A percentile compares a stretch with the other conserved stretches of the same genome.
phyloP scores from a whole-genome alignment of 306 rosid genomes.

The Gastrolobium villosum region DNA sequence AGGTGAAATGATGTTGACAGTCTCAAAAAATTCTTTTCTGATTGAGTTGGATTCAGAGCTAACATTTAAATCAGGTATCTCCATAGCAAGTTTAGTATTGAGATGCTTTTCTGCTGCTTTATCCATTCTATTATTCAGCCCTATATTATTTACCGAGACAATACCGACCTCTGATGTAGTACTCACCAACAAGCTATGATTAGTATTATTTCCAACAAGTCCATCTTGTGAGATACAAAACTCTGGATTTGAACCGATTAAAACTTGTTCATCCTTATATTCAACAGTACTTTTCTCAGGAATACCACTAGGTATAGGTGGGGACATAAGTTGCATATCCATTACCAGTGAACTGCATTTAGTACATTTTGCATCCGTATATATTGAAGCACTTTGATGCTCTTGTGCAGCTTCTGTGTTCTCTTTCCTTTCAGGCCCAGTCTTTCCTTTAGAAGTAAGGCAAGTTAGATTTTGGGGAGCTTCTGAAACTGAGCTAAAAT shows the following conservation, averaged over 20 bases:
- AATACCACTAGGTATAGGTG: constrained; percentile 30
- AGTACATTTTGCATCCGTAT: constrained; percentile 30
- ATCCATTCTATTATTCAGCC: constrained; percentile 46
- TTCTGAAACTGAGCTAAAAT: constrained; percentile 39
- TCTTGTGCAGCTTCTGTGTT: constrained; percentile 36
- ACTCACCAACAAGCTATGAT: neutral
- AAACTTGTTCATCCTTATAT: constrained; percentile 41
- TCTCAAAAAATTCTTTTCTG: constrained; percentile 48
- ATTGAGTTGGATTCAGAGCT: constrained; percentile 51
- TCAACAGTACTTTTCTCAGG: constrained; percentile 32
- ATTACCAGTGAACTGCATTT: constrained; percentile 58
- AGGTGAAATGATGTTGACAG: constrained; percentile 47
- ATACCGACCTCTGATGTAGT: constrained; percentile 38
- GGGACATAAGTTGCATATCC: constrained; percentile 50
- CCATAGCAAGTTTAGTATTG: constrained; percentile 38
- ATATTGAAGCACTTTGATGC: constrained; percentile 29
- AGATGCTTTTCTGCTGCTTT: constrained; percentile 44
- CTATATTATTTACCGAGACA: constrained; percentile 19
- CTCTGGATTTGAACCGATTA: constrained; percentile 43
- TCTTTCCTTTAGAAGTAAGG: constrained; percentile 54
- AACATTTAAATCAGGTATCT: constrained; percentile 82
- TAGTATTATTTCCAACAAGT: constrained; percentile 38
- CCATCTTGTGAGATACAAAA: constrained; percentile 16
- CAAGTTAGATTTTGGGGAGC: constrained; percentile 38
- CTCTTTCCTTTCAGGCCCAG: constrained; percentile 56